Conservation (phyloP, 306 rosid species). For the Leucaena leucocephala region DNA sequence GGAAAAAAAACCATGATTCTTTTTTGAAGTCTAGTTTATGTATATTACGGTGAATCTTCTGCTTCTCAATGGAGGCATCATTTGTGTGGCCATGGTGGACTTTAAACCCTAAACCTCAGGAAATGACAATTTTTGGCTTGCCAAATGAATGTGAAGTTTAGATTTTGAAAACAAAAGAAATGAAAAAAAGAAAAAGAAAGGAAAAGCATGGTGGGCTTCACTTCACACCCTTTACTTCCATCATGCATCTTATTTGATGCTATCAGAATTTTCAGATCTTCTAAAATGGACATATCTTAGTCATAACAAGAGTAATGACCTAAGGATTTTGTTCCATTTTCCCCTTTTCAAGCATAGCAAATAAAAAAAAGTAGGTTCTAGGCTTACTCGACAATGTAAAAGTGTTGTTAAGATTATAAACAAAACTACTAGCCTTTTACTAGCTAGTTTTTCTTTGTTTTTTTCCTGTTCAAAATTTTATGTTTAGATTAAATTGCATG, state of each 20-base stretch:
- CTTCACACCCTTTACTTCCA: slow-evolving; percentile 35
- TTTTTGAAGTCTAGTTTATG: neutral
- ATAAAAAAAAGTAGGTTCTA: neutral
- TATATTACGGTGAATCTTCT: slow-evolving; percentile 7
- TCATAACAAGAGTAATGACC: slow-evolving; percentile 32
- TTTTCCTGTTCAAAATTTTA: neutral
- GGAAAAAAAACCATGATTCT: neutral
- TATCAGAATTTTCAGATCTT: slow-evolving; percentile 18
- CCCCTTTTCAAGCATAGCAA: slow-evolving; percentile 14
- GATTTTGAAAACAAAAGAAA: neutral
- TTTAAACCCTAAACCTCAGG: slow-evolving; percentile 37
- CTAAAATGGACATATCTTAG: neutral
- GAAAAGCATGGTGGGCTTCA: slow-evolving; percentile 25
- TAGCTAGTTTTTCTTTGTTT: neutral
- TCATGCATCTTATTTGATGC: slow-evolving; percentile 27
- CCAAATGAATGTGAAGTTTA: neutral
- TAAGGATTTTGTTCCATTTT: slow-evolving; percentile 20
- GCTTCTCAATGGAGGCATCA: slow-evolving; percentile 8
- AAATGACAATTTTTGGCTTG: slow-evolving; percentile 8
- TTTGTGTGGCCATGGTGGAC: neutral
- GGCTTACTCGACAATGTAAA: neutral
- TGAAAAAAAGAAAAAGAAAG: neutral
- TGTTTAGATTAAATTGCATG: neutral
- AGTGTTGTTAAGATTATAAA: neutral
- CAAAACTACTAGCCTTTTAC: neutral